Base-by-base conservation (phyloP, 345 rosid species). In the Eutrema japonicum region DNA sequence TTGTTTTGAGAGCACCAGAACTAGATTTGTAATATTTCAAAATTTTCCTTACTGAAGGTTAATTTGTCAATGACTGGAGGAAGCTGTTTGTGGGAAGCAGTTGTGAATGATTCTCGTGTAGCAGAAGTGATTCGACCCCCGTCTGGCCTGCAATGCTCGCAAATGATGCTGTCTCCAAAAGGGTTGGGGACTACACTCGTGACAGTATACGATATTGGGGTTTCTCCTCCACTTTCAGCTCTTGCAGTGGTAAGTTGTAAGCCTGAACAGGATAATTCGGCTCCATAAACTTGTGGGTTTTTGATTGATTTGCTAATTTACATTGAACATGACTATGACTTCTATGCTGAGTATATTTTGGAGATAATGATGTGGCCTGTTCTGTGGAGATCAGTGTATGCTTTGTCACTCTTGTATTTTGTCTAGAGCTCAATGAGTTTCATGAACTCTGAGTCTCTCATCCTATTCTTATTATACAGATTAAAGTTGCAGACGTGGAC, bases 1-100 rank as follows among this genome's bases (percentile, higher is more conserved):
- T 37, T 46, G 56, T 49, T 52, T 46, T 48, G 45, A 16, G 56
- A 69, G 58, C 37, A 62, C 54, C 22, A 70, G 4, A 35, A 54
- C 54, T 7, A 41, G 47, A 51, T 66, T 16, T 66, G 30, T 51
- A 47, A 68, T 60, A 22, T 45, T 47, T 66, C 36, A 27, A 50
- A 59, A 27, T 10, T 61, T 72, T 69, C 50, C 75, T 64, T 78
- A 29, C 68, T 69, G 68, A 84, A 91, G 98, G 92, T 79, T 46
- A 89, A 94, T 81, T 79, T 94, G 59, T 91, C 96, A 68, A 85
- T 94, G 73, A 77, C 73, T 77, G 98, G 98, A 65, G 98, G 98
- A 60, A 94, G 96, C 80, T 91, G 97, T 78, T 85, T 85, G 75
- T 83, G 88, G 85, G 90, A 94, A 84, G 84, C 88, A 75, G 78